A percentile compares a stretch with the other conserved stretches of the same genome.
These are phyloP conservation scores for Reticulascus tulasneorum DNA, from an alignment of 2,329 filamentous ascomycete genomes.

Conservation along the genomic window DNA sequence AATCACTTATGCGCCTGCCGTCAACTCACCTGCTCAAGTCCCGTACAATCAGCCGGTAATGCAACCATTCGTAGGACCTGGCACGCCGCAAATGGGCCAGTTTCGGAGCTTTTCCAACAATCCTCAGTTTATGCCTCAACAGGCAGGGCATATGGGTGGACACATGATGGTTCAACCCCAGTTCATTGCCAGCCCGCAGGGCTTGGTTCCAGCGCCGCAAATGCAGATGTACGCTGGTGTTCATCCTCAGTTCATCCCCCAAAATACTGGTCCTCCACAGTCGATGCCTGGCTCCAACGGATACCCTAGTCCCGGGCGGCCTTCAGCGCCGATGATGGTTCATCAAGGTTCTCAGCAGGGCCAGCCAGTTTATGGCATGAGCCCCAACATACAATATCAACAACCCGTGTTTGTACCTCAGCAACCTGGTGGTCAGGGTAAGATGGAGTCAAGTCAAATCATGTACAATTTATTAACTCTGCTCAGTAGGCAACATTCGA, in stretches of 20 bases:
- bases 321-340: slow-evolving; percentile 83
- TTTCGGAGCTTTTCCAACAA: slow-evolving; percentile 69
- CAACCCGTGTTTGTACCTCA: slow-evolving; percentile 70
- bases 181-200: slow-evolving; percentile 73
- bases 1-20: slow-evolving; percentile 64
- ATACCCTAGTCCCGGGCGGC: slow-evolving; percentile 83
- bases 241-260: slow-evolving; percentile 61
- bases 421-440: slow-evolving; percentile 66
- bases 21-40: slow-evolving; percentile 66
- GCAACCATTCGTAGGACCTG: slow-evolving; percentile 65
- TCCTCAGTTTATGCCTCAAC: slow-evolving; percentile 68
- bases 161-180: slow-evolving; percentile 81
- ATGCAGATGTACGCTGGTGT: slow-evolving; percentile 76
- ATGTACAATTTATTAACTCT: slow-evolving; percentile 32
- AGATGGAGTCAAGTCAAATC: slow-evolving; percentile 29
- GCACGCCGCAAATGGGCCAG: slow-evolving; percentile 65
- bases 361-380: slow-evolving; percentile 73
- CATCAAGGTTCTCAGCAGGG: slow-evolving; percentile 93
- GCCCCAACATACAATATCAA: slow-evolving; percentile 68
- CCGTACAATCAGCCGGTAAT: slow-evolving; percentile 70
- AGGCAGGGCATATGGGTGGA: slow-evolving; percentile 64
- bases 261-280: slow-evolving; percentile 50
- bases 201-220: slow-evolving; percentile 65
- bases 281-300: slow-evolving; percentile 65
- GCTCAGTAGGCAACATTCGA: slow-evolving; percentile 55